Conservation (phyloP, 2,329 filamentous ascomycete species). For the Fusarium longipes region DNA sequence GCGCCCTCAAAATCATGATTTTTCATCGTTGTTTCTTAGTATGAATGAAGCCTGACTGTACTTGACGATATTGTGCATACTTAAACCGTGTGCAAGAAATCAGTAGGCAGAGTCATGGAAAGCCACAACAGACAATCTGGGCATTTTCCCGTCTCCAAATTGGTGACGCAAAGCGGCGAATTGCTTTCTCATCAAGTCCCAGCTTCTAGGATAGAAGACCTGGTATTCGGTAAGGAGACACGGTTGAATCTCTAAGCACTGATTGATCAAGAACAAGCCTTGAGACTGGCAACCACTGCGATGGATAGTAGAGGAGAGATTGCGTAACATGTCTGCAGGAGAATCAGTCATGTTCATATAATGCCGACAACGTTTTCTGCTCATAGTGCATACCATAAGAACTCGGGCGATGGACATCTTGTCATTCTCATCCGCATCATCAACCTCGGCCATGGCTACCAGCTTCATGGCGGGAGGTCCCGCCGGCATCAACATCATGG, state of each 20-base stretch:
- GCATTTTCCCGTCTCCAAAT: too few relatives aligned
- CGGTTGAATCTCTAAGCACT: not conserved
- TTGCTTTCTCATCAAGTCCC: too few relatives aligned
- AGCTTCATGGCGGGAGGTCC: slow-evolving; percentile 32
- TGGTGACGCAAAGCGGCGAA: too few relatives aligned
- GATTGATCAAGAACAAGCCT: slow-evolving; percentile 11
- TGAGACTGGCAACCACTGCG: slow-evolving; percentile 29
- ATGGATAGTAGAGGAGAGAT: slow-evolving; percentile 27
- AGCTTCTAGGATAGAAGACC: not conserved
- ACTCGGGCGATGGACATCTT: slow-evolving; percentile 32
- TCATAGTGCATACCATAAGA: slow-evolving; percentile 11
- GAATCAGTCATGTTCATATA: not conserved
- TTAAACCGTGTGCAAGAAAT: not conserved
- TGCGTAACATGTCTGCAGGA: slow-evolving; percentile 18
- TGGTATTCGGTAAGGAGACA: not conserved
- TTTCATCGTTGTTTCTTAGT: not conserved
- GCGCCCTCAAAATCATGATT: too few relatives aligned
- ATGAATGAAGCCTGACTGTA: not conserved
- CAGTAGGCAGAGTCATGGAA: not conserved
- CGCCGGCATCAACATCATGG: slow-evolving; percentile 32
- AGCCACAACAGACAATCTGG: not conserved
- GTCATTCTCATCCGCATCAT: slow-evolving; percentile 30
- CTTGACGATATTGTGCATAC: rapidly evolving
- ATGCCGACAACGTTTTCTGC: rapidly evolving
- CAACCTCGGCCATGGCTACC: slow-evolving; percentile 29